A percentile compares a stretch with the other conserved stretches of the same genome.
These are phyloP conservation scores for Plectosphaerella cucumerina DNA, from an alignment of 2,329 filamentous ascomycete species.

Conservation along the genomic window DNA sequence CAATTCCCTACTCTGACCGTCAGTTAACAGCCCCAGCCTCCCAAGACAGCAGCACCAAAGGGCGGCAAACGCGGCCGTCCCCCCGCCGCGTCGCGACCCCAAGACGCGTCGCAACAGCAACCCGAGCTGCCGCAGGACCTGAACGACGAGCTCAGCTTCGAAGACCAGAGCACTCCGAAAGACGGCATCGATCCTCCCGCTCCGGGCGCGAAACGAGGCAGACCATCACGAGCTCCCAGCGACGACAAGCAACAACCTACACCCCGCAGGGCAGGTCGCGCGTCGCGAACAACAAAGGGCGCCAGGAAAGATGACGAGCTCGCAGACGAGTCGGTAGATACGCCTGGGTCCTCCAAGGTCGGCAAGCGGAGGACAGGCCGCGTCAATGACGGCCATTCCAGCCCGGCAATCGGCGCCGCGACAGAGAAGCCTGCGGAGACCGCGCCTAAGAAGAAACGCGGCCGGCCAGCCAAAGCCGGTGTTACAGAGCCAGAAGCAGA, in stretches of 20 bases:
- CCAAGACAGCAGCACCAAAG: slow-evolving; percentile 2
- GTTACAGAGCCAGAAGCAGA: slow-evolving; percentile 11
- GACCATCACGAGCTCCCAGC: background rate
- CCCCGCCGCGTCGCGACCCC: background rate
- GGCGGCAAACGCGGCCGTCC: background rate
- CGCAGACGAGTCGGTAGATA: background rate
- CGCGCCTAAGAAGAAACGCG: slow-evolving; percentile 35
- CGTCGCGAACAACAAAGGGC: background rate
- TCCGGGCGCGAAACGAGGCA: background rate
- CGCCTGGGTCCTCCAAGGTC: background rate
- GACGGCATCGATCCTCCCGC: background rate
- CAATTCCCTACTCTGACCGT: background rate
- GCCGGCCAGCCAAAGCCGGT: slow-evolving; percentile 33
- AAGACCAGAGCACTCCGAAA: slow-evolving; percentile 40
- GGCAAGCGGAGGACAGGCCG: background rate
- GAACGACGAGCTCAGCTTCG: slow-evolving; percentile 31
- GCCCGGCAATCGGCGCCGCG: background rate
- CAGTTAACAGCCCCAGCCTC: slow-evolving; percentile 5
- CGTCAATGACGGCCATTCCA: background rate
- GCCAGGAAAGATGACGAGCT: background rate
- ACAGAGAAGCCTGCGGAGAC: background rate
- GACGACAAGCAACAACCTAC: background rate
- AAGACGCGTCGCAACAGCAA: background rate
- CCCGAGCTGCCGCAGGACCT: slow-evolving; percentile 1
- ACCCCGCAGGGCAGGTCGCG: background rate